A percentile compares a stretch with the other conserved stretches of the same genome.
These are phyloP conservation scores for Neospora caninum DNA, from an alignment of 169 alveolate genomes.

Conservation along the genomic window DNA sequence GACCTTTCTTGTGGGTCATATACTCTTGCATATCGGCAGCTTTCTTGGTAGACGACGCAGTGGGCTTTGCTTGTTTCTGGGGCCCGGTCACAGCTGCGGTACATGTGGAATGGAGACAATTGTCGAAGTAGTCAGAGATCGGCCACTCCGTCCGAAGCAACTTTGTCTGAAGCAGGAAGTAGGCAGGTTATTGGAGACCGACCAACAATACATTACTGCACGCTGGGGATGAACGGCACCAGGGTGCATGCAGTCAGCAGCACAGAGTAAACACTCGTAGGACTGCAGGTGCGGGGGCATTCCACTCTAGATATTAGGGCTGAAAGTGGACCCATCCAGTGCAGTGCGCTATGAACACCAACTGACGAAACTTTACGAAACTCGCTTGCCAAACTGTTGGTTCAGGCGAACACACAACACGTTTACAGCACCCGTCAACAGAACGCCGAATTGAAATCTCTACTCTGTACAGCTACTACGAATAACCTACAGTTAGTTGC, in stretches of 20 bases:
- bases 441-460: no score
- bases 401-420: no score
- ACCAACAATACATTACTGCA: background rate
- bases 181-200: background rate
- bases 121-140: background rate
- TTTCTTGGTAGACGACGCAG: background rate
- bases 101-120: background rate
- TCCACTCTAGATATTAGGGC: background rate
- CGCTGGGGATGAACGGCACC: no score
- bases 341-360: background rate
- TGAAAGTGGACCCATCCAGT: background rate
- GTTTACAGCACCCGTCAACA: no score
- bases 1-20: background rate
- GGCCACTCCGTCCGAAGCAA: background rate
- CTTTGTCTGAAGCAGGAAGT: background rate
- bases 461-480: no score
- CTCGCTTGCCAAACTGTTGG: no score
- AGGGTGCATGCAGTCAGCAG: background rate
- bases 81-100: background rate
- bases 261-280: background rate
- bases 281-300: background rate
- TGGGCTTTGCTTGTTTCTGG: background rate
- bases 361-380: no score
- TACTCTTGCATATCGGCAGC: background rate
- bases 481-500: no score